These are phyloP conservation scores for Penicillium ochrochloron DNA, from an alignment of 495 filamentous ascomycete species.

Conservation along the genomic window DNA sequence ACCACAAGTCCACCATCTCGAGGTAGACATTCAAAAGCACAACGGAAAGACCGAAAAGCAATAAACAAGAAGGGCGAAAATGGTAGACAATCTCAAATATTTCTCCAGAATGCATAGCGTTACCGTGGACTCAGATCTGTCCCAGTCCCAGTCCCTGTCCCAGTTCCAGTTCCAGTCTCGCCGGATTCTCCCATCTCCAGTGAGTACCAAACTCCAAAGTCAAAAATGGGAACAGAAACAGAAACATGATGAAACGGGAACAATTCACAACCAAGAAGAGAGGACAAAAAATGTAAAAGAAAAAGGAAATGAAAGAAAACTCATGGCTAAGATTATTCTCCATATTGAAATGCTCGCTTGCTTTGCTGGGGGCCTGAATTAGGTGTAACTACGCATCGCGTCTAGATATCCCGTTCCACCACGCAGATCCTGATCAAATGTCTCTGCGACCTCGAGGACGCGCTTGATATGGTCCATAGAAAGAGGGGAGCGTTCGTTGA, in stretches of 20 bases:
- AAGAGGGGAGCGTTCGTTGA: constrained; percentile 71
- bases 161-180: neutral
- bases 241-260: neutral
- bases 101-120: constrained; percentile 1
- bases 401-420: constrained; percentile 65
- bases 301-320: neutral
- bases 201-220: neutral
- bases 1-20: neutral
- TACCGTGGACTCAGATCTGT: neutral
- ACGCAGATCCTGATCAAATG: constrained; percentile 77
- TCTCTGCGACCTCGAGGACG: constrained; percentile 80
- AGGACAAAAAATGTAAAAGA: neutral
- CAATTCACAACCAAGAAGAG: neutral
- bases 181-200: neutral
- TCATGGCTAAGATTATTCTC: neutral
- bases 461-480: constrained; percentile 82
- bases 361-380: neutral
- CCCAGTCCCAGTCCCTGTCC: neutral
- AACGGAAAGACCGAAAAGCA: constrained; percentile 13
- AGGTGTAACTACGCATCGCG: constrained; percentile 58
- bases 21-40: constrained; percentile 3
- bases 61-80: constrained; percentile 1
- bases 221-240: neutral
- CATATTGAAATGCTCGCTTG: too few species aligned
- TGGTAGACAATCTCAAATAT: neutral